Conservation (phyloP, 2,329 filamentous ascomycete genomes). For the Plenodomus lindquistii region DNA sequence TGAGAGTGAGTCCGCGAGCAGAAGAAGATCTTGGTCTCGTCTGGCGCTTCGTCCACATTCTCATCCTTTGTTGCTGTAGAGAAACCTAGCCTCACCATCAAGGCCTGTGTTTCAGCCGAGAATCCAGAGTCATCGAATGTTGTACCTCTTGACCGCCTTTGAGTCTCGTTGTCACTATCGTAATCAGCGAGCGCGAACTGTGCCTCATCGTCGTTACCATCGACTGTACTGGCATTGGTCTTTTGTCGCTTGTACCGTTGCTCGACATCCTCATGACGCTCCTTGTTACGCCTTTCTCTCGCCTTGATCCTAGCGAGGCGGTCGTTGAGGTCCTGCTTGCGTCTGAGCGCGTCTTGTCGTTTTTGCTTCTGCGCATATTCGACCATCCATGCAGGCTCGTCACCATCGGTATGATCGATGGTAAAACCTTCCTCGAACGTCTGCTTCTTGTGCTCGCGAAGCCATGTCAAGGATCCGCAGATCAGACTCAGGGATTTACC, state of each 20-base stretch:
- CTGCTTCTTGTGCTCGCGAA: slow-evolving; percentile 76
- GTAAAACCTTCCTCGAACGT: slow-evolving; percentile 59
- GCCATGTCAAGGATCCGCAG: slow-evolving; percentile 85
- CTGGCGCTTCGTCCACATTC: slow-evolving; percentile 56
- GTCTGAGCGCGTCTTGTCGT: slow-evolving; percentile 65
- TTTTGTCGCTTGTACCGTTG: slow-evolving; percentile 51
- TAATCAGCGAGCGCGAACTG: slow-evolving; percentile 79
- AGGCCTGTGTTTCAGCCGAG: slow-evolving; percentile 73
- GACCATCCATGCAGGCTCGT: slow-evolving; percentile 83
- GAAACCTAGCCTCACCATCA: slow-evolving; percentile 65
- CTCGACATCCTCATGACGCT: slow-evolving; percentile 55
- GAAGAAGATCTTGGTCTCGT: slow-evolving; percentile 84
- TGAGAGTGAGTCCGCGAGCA: slow-evolving; percentile 94
- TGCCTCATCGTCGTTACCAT: slow-evolving; percentile 56
- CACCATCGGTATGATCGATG: slow-evolving; percentile 55
- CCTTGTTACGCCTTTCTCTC: slow-evolving; percentile 63
- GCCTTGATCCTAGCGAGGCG: slow-evolving; percentile 66
- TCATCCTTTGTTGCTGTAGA: slow-evolving; percentile 44
- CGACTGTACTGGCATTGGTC: slow-evolving; percentile 8
- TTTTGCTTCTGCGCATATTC: slow-evolving; percentile 74
- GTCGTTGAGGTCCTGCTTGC: slow-evolving; percentile 74
- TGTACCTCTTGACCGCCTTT: slow-evolving; percentile 18
- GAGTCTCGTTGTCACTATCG: slow-evolving; percentile 63
- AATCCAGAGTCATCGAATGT: slow-evolving; percentile 52
- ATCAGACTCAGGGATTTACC: slow-evolving; percentile 93